Conservation (phyloP, 225 moss, liverwort and hornwort species). For the Anthoceros angustus region DNA sequence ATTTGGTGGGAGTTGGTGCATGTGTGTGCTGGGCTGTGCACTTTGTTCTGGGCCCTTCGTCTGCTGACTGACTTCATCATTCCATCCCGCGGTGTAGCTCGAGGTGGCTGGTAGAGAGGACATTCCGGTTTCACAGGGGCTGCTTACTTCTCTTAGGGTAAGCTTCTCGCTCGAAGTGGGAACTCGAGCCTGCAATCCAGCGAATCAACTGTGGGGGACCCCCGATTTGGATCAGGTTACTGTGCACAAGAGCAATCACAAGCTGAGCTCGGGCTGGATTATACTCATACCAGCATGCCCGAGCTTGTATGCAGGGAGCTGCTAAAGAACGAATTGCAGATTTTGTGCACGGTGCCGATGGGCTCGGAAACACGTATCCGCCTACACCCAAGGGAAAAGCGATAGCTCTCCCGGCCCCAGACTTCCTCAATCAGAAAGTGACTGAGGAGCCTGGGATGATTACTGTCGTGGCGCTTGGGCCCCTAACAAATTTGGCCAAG, state of each 20-base stretch:
- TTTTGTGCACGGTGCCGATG: conserved; percentile 87
- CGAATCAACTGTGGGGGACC: too few relatives aligned
- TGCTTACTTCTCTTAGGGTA: conserved; percentile 54
- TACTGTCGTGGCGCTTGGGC: conserved; percentile 82
- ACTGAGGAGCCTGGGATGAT: conserved; percentile 73
- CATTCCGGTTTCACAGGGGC: conserved; percentile 74
- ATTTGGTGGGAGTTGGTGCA: conserved; percentile 37
- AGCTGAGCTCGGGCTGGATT: neutral
- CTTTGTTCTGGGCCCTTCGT: neutral
- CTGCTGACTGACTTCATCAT: neutral
- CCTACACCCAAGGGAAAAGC: conserved; percentile 56
- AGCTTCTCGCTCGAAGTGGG: conserved; percentile 2
- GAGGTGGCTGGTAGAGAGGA: conserved; percentile 81
- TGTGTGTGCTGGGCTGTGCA: neutral
- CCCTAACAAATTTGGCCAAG: conserved; percentile 83
- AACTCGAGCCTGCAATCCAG: neutral
- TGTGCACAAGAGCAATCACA: too few relatives aligned
- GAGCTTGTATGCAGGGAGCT: conserved; percentile 30
- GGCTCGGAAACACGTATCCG: conserved; percentile 75
- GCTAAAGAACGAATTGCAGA: conserved; percentile 46
- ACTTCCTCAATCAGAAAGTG: conserved; percentile 62
- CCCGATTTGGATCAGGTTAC: too few relatives aligned
- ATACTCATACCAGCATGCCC: neutral
- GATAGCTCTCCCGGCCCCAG: conserved; percentile 51
- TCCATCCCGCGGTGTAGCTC: conserved; percentile 3